Conservation (phyloP, 371 early-diverging fungal genomes). For the Blakeslea trispora region DNA sequence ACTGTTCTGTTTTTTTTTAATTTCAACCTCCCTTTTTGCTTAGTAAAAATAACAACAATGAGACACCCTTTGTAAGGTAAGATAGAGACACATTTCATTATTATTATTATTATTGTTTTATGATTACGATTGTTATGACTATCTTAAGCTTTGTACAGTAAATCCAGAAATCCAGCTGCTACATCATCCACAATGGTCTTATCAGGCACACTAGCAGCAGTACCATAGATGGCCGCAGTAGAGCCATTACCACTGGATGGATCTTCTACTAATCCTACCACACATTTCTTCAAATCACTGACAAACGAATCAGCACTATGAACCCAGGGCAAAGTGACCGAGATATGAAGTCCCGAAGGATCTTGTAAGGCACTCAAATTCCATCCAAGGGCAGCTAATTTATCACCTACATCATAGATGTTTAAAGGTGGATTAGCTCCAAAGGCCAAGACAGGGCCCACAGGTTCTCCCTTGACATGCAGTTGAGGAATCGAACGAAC, state of each 20-base stretch:
- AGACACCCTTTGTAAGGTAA: too few relatives aligned
- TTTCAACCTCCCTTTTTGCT: neutral
- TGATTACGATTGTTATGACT: too few relatives aligned
- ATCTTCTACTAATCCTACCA: constrained; percentile 65
- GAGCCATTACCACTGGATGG: constrained; percentile 72
- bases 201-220: constrained; percentile 87
- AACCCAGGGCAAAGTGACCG: constrained; percentile 83
- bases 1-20: too few relatives aligned
- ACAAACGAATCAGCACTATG: constrained; percentile 75
- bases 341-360: constrained; percentile 90
- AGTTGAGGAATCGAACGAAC: constrained; percentile 71
- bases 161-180: constrained; percentile 83
- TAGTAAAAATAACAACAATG: too few relatives aligned
- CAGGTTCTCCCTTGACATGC: constrained; percentile 84
- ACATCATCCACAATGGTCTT: constrained; percentile 84
- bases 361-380: constrained; percentile 86
- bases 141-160: constrained; percentile 72
- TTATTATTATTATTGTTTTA: too few relatives aligned
- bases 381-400: constrained; percentile 78
- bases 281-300: constrained; percentile 77
- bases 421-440: constrained; percentile 67
- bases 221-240: constrained; percentile 90
- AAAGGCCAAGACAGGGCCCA: constrained; percentile 88
- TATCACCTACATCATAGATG: constrained; percentile 86
- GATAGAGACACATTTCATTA: too few relatives aligned